These are phyloP conservation scores for Penicillium taxi DNA, from an alignment of 495 filamentous ascomycete genomes.

Conservation along the genomic window DNA sequence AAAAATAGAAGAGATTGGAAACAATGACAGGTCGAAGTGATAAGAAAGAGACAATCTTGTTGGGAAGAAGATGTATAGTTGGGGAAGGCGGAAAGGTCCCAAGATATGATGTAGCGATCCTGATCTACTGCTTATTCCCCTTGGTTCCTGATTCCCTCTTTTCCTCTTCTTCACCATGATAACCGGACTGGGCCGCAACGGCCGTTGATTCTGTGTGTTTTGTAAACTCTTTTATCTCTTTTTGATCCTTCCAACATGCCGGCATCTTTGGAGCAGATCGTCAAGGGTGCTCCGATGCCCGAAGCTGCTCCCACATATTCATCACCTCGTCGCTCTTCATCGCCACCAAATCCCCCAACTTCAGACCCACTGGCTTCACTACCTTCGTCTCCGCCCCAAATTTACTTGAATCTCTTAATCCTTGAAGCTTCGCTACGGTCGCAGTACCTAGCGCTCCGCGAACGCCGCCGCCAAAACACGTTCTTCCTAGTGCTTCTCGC, in stretches of 20 bases:
- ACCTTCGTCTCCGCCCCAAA: slow-evolving; percentile 90
- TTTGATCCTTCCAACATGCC: slow-evolving; percentile 35
- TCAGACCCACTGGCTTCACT: slow-evolving; percentile 71
- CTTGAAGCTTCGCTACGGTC: slow-evolving; percentile 89
- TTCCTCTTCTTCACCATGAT: slow-evolving; percentile 15
- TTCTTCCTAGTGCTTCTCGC: slow-evolving; percentile 78
- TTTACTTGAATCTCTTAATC: slow-evolving; percentile 95
- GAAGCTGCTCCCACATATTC: slow-evolving; percentile 33
- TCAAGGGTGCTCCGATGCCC: slow-evolving; percentile 68
- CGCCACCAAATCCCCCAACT: slow-evolving; percentile 35
- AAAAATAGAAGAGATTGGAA: neutral
- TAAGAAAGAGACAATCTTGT: neutral
- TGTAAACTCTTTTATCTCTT: neutral
- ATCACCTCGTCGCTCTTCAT: slow-evolving; percentile 26
- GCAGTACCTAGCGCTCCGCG: slow-evolving; percentile 83
- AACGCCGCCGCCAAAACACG: slow-evolving; percentile 86
- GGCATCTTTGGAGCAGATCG: slow-evolving; percentile 69
- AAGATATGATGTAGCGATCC: slow-evolving; percentile 16
- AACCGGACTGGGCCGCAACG: slow-evolving; percentile 24
- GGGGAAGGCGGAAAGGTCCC: slow-evolving; percentile 8
- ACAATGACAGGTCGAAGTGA: too few relatives aligned
- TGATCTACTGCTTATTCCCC: slow-evolving; percentile 8
- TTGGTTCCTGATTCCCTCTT: slow-evolving; percentile 3
- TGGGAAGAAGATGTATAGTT: neutral
- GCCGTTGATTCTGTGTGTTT: slow-evolving; percentile 21